Evolutionary conservation across 208 protist species (phyloP), one percentile per base, ranked within the genome.

Genomic region (Leishmania braziliensis): DNA sequence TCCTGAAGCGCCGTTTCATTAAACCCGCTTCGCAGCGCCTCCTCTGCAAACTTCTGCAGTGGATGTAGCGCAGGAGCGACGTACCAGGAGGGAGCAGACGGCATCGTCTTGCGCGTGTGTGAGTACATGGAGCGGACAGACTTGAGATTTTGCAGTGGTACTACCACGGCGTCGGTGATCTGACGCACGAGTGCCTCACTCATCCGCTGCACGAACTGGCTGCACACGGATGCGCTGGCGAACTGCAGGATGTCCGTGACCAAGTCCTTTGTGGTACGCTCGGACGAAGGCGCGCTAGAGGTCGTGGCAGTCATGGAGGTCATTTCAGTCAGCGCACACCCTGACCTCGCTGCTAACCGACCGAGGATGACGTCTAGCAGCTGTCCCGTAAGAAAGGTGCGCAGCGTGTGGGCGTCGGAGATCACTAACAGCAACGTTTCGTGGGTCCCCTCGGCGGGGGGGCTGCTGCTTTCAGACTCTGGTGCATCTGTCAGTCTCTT

Each of bases 31-130:
- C 74, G 58, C 74, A 70, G 56, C 60, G 82, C 77, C 18, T 81
- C 63, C 16, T 33, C 74, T 39, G 74, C 71, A 66, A 96, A 93
- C 23, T 62, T 79, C n/a, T 85, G 82, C 20, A 98, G 68, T 2
- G 95, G 93, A 39, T 91, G 88, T 36, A 93, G 46, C 43, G 90
- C 87, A 39, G 79, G 85, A 14, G 82, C 58, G 9, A 96, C 83
- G 75, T 92, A 98, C 93, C 92, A 96, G 29, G 95, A 96, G 46
- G 92, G 69, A 12, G 84, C 66, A 1, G 91, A 91, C 3, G 95
- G 95, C 39, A 92, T 72, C 43, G 88, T 86, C 78, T 93, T 93
- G 46, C 87, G 87, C 70, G 89, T 96, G 81, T 94, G 91, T 12
- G 90, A 89, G 72, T 94, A 96, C 8, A 86, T 80, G 14, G 93